A percentile compares a stretch with the other conserved stretches of the same genome.
Evolutionary conservation across 495 filamentous ascomycete species (phyloP).

Genomic region (Hyaloscypha variabilis): DNA sequence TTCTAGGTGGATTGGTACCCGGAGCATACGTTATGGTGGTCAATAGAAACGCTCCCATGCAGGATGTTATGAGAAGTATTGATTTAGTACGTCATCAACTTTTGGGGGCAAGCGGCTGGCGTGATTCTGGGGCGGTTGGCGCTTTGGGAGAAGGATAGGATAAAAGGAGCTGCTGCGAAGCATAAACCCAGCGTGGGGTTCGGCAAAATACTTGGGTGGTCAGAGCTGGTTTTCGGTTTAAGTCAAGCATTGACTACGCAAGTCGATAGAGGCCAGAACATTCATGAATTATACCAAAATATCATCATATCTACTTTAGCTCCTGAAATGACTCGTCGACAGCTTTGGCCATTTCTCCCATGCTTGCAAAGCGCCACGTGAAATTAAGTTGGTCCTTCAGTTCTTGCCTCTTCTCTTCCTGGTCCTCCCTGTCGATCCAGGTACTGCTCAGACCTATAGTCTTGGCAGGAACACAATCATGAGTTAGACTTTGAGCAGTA

Average conservation of each 20-base stretch:
- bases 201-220: background rate
- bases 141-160: constrained; percentile 3
- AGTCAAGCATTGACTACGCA: background rate
- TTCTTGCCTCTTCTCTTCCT: constrained; percentile 39
- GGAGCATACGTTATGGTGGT: background rate
- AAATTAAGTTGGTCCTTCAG: background rate
- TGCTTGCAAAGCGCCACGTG: constrained; percentile 51
- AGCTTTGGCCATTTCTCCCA: constrained; percentile 74
- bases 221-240: background rate
- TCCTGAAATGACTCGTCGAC: constrained; percentile 48
- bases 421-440: constrained; percentile 68
- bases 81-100: background rate
- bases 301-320: background rate
- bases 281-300: constrained; percentile 1
- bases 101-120: background rate
- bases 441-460: constrained; percentile 62
- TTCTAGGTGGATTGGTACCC: too few species aligned
- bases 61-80: background rate
- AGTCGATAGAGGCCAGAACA: background rate
- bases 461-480: constrained; percentile 69
- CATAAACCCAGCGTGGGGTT: constrained; percentile 2
- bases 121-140: background rate
- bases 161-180: constrained; percentile 7
- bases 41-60: background rate
- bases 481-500: constrained; percentile 68